Conservation (phyloP, 192 early-diverging fungal species). For the Coemansia sp. region DNA sequence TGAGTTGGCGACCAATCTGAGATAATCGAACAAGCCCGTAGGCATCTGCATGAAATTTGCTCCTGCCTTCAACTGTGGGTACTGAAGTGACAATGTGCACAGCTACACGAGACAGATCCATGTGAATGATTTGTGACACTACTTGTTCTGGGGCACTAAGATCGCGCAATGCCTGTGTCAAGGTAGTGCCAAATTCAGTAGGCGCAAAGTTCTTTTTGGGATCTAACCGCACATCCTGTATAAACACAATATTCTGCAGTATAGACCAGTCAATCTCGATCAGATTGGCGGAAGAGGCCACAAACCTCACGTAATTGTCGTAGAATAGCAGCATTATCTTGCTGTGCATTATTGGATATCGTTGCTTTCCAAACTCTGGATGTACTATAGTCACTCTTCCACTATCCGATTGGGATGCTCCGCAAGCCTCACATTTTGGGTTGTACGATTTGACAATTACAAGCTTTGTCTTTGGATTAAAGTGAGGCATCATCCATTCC, state of each 20-base stretch:
- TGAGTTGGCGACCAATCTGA: slow-evolving; percentile 22
- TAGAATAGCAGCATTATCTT: slow-evolving; percentile 69
- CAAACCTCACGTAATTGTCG: slow-evolving; percentile 56
- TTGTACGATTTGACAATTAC: slow-evolving; percentile 34
- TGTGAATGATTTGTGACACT: slow-evolving; percentile 28
- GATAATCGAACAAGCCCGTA: slow-evolving; percentile 57
- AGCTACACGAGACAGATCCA: slow-evolving; percentile 57
- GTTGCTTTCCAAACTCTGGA: slow-evolving; percentile 48
- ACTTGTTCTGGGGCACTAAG: slow-evolving; percentile 57
- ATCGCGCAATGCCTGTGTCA: slow-evolving; percentile 49
- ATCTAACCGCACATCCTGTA: slow-evolving; percentile 60
- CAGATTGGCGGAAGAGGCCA: slow-evolving; percentile 62
- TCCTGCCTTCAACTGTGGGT: slow-evolving; percentile 38
- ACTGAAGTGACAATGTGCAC: slow-evolving; percentile 59
- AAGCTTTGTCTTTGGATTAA: slow-evolving; percentile 29
- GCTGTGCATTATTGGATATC: slow-evolving; percentile 59
- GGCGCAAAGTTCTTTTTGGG: neutral
- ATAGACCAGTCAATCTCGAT: slow-evolving; percentile 58
- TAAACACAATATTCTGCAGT: slow-evolving; percentile 63
- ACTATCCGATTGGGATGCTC: slow-evolving; percentile 28
- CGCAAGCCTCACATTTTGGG: slow-evolving; percentile 6
- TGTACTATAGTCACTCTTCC: slow-evolving; percentile 42
- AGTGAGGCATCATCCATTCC: slow-evolving; percentile 53
- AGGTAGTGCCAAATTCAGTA: slow-evolving; percentile 50
- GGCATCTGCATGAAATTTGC: slow-evolving; percentile 17